Percentiles rank a stretch among this genome's conserved stretches.
Conservation (phyloP, 1,284 basidiomycete genomes). For the Schizophyllum commune region DNA sequence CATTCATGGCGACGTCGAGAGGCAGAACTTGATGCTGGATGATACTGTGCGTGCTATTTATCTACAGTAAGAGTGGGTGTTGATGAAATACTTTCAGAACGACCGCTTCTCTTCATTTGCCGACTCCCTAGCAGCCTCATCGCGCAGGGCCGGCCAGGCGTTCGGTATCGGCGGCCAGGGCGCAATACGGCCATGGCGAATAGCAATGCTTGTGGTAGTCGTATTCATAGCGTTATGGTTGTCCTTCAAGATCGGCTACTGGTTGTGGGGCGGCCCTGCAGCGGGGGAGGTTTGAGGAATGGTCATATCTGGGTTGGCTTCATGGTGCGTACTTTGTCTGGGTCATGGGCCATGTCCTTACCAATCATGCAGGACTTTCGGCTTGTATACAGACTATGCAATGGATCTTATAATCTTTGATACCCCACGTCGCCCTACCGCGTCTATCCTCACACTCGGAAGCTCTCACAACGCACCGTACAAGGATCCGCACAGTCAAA, state of each 20-base stretch:
- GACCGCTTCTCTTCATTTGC: constrained; percentile 61
- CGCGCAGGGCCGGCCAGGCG: constrained; percentile 57
- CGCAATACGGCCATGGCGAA: constrained; percentile 57
- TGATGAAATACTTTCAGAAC: constrained; percentile 30
- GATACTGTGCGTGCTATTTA: constrained; percentile 48
- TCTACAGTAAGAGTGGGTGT: not conserved
- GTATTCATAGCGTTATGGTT: constrained; percentile 36
- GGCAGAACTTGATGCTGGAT: constrained; percentile 72
- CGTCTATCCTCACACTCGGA: too few relatives aligned
- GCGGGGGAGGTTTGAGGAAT: not conserved
- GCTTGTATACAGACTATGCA: not conserved
- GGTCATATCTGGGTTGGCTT: not conserved
- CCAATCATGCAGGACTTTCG: not conserved
- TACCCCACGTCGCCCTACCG: not conserved
- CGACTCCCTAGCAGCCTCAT: constrained; percentile 51
- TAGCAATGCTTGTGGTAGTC: constrained; percentile 51
- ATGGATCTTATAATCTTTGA: not conserved
- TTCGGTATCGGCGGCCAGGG: constrained; percentile 65
- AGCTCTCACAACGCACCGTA: too few relatives aligned
- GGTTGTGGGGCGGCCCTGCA: constrained; percentile 25
- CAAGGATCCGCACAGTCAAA: too few relatives aligned
- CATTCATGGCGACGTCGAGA: constrained; percentile 72
- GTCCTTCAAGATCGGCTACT: constrained; percentile 30
- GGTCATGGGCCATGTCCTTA: not conserved
- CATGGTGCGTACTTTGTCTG: not conserved